These are phyloP conservation scores for Termitomyces sp. DNA, from an alignment of 768 basidiomycete genomes.

Conservation along the genomic window DNA sequence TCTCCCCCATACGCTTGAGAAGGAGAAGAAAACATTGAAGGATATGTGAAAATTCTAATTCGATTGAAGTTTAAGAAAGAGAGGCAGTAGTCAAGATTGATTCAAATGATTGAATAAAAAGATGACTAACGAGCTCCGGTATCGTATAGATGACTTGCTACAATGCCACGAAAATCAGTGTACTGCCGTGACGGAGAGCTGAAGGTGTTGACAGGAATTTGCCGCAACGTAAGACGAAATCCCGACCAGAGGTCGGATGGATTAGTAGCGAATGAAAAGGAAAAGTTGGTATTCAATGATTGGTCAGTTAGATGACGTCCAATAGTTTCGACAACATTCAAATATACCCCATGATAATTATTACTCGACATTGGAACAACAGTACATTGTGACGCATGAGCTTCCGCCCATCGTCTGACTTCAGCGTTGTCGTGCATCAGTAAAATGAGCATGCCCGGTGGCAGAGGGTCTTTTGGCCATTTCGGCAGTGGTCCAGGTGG, in stretches of 20 bases:
- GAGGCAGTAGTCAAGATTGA: conserved; percentile 8
- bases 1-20: conserved; percentile 45
- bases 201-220: conserved; percentile 42
- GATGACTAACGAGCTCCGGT: conserved; percentile 50
- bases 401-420: conserved; percentile 57
- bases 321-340: conserved; percentile 36
- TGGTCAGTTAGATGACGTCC: conserved; percentile 14
- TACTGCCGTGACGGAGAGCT: conserved; percentile 26
- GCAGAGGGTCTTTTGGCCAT: conserved; percentile 57
- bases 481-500: conserved; percentile 29
- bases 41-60: conserved; percentile 54
- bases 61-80: conserved; percentile 3
- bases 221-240: conserved; percentile 37
- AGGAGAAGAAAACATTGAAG: conserved; percentile 55
- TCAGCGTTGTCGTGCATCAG: conserved; percentile 41
- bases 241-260: conserved; percentile 48
- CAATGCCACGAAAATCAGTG: conserved; percentile 43
- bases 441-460: conserved; percentile 56
- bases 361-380: conserved; percentile 39
- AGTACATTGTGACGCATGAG: conserved; percentile 34
- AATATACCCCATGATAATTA: conserved; percentile 43
- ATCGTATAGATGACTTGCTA: conserved; percentile 46
- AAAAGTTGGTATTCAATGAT: conserved; percentile 2
- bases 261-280: conserved; percentile 30
- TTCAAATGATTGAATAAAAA: conserved; percentile 6